Conservation (phyloP, 495 filamentous ascomycete genomes). For the Pyronema omphalodes region DNA sequence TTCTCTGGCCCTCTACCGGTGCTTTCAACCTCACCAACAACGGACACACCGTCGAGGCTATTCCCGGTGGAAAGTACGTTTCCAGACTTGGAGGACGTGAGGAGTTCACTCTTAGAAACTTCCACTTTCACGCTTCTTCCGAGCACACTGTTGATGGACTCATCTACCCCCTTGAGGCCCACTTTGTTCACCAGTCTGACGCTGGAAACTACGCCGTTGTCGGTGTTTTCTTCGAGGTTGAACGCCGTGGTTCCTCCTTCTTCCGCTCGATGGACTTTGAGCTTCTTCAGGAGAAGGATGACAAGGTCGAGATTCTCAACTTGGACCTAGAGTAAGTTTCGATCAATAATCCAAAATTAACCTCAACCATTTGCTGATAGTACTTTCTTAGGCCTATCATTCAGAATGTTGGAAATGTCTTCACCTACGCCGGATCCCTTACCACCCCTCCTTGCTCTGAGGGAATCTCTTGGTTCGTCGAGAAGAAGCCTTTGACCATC, state of each 20-base stretch:
- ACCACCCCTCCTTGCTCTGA: slow-evolving; percentile 54
- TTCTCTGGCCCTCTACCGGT: slow-evolving; percentile 3
- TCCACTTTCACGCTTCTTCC: slow-evolving; percentile 53
- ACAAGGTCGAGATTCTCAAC: background rate
- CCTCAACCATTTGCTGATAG: slow-evolving; percentile 12
- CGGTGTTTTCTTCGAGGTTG: slow-evolving; percentile 40
- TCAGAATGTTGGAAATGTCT: background rate
- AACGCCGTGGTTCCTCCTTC: slow-evolving; percentile 8
- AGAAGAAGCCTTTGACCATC: slow-evolving; percentile 32
- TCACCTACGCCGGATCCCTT: slow-evolving; percentile 41
- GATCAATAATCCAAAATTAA: background rate
- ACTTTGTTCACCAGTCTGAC: slow-evolving; percentile 40
- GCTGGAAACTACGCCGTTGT: slow-evolving; percentile 33
- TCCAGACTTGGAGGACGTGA: slow-evolving; percentile 25
- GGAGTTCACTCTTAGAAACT: slow-evolving; percentile 38
- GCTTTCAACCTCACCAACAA: slow-evolving; percentile 12
- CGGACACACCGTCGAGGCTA: slow-evolving; percentile 17
- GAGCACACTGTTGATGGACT: slow-evolving; percentile 40
- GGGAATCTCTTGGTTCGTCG: slow-evolving; percentile 41
- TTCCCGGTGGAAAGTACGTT: slow-evolving; percentile 1
- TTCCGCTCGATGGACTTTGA: background rate
- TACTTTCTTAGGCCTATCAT: slow-evolving; percentile 25
- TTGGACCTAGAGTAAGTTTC: slow-evolving; percentile 1
- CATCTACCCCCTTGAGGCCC: slow-evolving; percentile 40
- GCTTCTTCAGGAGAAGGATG: background rate